Conservation (phyloP, 208 protist genomes). For the Zelonia costaricensis region DNA sequence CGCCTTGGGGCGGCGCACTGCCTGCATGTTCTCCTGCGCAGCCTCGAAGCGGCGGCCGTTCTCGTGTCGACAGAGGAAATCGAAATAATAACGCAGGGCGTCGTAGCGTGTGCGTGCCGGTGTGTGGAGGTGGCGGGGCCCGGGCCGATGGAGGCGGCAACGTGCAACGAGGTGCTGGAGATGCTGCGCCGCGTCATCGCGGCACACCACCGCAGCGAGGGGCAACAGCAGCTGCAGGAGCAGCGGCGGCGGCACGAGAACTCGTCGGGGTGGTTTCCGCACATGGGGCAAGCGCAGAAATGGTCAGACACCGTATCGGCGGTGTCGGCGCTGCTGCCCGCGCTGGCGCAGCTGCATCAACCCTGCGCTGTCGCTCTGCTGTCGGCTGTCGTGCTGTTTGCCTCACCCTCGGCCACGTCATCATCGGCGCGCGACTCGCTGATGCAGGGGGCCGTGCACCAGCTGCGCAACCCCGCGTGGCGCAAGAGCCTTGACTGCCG, state of each 20-base stretch:
- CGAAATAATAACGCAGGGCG: background rate
- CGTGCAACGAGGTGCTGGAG: slow-evolving; percentile 12
- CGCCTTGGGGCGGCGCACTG: slow-evolving; percentile 10
- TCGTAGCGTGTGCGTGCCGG: slow-evolving; percentile 4
- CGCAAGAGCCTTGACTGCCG: no score
- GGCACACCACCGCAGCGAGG: background rate
- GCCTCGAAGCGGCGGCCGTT: background rate
- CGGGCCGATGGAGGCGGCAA: slow-evolving; percentile 9
- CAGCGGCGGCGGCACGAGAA: no score
- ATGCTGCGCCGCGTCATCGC: background rate
- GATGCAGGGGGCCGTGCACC: no score
- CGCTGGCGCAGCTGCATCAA: slow-evolving; percentile 5
- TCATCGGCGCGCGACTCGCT: no score
- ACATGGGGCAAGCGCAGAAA: no score
- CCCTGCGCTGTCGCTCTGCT: slow-evolving; percentile 8
- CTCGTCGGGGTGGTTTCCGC: no score
- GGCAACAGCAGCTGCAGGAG: no score
- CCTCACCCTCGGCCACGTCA: no score
- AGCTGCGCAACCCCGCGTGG: no score
- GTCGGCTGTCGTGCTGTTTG: no score
- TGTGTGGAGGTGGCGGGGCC: background rate
- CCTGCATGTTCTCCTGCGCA: background rate
- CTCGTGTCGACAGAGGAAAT: background rate
- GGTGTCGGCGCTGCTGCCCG: background rate
- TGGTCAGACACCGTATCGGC: background rate